These are phyloP conservation scores for Capronia coronata DNA, from an alignment of 2,329 filamentous ascomycete genomes.

Conservation along the genomic window DNA sequence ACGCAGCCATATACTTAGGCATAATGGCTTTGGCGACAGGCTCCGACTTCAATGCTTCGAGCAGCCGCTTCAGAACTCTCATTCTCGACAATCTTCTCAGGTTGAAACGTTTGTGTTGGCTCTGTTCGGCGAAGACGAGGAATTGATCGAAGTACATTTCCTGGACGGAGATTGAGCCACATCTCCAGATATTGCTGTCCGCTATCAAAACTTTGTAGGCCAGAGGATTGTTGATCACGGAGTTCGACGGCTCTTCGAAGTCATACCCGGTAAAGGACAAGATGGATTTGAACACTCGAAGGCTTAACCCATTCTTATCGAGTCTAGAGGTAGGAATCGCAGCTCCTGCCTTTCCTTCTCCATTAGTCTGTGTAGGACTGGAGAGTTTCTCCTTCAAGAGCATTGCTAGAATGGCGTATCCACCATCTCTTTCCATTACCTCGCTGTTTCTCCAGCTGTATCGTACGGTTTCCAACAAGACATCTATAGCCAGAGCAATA, in stretches of 20 bases:
- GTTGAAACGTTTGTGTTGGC: constrained; percentile 90
- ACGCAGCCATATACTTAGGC: constrained; percentile 68
- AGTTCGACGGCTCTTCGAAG: constrained; percentile 69
- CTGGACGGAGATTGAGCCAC: constrained; percentile 68
- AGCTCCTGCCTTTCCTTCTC: constrained; percentile 15
- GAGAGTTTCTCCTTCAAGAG: constrained; percentile 73
- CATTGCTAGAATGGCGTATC: constrained; percentile 80
- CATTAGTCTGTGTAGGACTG: constrained; percentile 10
- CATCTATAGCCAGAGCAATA: constrained; percentile 69
- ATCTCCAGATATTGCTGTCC: constrained; percentile 89
- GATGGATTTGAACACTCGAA: constrained; percentile 65
- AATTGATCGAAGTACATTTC: constrained; percentile 92
- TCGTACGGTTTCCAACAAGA: constrained; percentile 77
- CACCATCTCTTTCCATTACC: constrained; percentile 93
- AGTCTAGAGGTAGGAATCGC: constrained; percentile 31
- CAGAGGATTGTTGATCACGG: constrained; percentile 90
- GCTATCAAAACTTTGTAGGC: constrained; percentile 88
- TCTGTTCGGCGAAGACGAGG: constrained; percentile 75
- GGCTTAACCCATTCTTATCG: constrained; percentile 49
- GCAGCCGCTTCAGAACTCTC: constrained; percentile 80
- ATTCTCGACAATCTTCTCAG: constrained; percentile 78
- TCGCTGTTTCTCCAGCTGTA: constrained; percentile 97
- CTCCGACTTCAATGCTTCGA: constrained; percentile 86
- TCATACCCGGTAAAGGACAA: constrained; percentile 86
- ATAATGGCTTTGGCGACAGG: constrained; percentile 65